These are phyloP conservation scores for Apium graveolens DNA, from an alignment of 129 eudicot genomes.

Conservation along the genomic window DNA sequence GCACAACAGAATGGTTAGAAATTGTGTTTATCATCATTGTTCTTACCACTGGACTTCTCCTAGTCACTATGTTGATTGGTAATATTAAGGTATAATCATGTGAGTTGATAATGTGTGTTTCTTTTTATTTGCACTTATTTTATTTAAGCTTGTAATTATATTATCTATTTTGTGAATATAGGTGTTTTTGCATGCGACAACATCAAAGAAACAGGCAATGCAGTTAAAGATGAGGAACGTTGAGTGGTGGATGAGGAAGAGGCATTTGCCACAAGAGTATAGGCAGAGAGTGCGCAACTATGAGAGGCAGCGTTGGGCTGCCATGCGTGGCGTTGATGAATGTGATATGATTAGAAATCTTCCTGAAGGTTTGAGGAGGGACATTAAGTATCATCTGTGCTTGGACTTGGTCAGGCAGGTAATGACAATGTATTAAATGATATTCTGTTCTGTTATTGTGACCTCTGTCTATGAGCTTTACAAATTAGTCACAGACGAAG, in stretches of 20 bases:
- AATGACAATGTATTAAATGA: background rate
- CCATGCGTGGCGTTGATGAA: slow-evolving; percentile 99
- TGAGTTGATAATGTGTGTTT: background rate
- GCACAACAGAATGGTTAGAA: slow-evolving; percentile 95
- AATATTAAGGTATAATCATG: slow-evolving; percentile 66
- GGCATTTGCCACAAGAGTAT: slow-evolving; percentile 59
- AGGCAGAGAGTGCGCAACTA: slow-evolving; percentile 83
- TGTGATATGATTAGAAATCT: slow-evolving; percentile 93
- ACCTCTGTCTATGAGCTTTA: background rate
- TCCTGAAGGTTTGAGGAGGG: slow-evolving; percentile 96
- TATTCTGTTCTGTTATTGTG: background rate
- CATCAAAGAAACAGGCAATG: slow-evolving; percentile 98
- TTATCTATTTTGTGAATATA: slow-evolving; percentile 6
- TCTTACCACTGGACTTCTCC: slow-evolving; percentile 78
- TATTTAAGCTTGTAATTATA: background rate
- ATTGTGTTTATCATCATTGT: slow-evolving; percentile 74
- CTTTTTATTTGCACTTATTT: background rate
- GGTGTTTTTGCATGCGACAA: slow-evolving; percentile 94
- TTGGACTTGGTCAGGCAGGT: slow-evolving; percentile 94
- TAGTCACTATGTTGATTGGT: slow-evolving; percentile 97
- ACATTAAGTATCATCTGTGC: slow-evolving; percentile 93
- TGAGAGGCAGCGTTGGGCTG: slow-evolving; percentile 99
- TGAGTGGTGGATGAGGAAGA: slow-evolving; percentile 99
- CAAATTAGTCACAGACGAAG: background rate
- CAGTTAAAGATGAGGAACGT: slow-evolving; percentile 85